Percentiles rank a stretch among this genome's conserved stretches.
phyloP scores from a whole-genome alignment of 768 basidiomycete species.

The Lactifluus volemus region DNA sequence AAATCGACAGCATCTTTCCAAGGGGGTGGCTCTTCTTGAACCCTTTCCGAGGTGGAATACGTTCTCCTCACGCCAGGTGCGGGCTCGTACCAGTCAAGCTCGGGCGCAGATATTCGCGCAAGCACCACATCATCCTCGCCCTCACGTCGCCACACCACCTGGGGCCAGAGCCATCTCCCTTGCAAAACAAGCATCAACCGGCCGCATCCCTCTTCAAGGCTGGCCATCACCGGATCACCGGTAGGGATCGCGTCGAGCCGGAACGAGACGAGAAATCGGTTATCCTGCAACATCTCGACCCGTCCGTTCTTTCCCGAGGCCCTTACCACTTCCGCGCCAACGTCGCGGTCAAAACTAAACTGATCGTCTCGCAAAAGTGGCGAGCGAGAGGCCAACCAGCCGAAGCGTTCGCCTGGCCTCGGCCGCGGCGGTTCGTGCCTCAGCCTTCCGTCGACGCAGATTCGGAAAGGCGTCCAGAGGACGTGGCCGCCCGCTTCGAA shows the following conservation, averaged over 20 bases:
- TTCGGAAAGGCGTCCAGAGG: conserved; percentile 14
- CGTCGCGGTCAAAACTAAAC: conserved; percentile 32
- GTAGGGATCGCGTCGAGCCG: conserved; percentile 36
- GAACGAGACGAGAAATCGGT: conserved; percentile 51
- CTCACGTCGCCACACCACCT: conserved; percentile 27
- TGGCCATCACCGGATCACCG: conserved; percentile 27
- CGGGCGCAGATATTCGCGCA: conserved; percentile 8
- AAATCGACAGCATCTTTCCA: conserved; percentile 14
- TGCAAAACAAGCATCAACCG: conserved; percentile 31
- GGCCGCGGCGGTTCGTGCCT: background rate
- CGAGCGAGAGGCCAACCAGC: conserved; percentile 57
- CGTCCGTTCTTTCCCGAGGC: conserved; percentile 11
- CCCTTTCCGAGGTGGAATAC: background rate
- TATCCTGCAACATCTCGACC: conserved; percentile 49
- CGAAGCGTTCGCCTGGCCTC: conserved; percentile 27
- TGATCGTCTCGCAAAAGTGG: conserved; percentile 32
- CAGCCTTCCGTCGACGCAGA: conserved; percentile 5
- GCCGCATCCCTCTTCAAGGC: conserved; percentile 14
- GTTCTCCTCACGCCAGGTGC: background rate
- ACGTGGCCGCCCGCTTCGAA: conserved; percentile 16
- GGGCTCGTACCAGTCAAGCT: conserved; percentile 15
- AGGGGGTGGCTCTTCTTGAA: background rate
- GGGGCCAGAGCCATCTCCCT: conserved; percentile 42
- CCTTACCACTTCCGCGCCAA: conserved; percentile 24
- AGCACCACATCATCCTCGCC: conserved; percentile 11